phyloP scores from a whole-genome alignment of 139 green algal species.

The Desmodesmus armatus region DNA sequence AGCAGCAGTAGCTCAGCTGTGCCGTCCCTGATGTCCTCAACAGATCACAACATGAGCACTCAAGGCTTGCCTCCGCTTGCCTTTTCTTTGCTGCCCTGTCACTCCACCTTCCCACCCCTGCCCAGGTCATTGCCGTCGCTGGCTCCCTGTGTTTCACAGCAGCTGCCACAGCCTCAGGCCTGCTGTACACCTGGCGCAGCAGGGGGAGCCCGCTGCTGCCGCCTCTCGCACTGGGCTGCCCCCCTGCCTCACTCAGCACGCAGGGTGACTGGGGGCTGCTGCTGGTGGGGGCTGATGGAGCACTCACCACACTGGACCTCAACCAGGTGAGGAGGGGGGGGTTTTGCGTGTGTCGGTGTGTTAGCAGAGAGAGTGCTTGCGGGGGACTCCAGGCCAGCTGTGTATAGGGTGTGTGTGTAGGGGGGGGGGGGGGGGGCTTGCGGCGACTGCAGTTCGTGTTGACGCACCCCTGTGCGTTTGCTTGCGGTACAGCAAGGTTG shows the following conservation, averaged over 20 bases:
- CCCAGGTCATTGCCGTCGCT: slow-evolving; percentile 26
- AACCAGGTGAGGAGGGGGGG: not conserved
- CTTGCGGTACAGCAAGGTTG: no score
- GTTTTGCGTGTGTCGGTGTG: not conserved
- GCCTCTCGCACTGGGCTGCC: slow-evolving; percentile 34
- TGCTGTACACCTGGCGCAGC: slow-evolving; percentile 3
- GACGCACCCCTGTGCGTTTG: not conserved
- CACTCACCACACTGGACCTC: not conserved
- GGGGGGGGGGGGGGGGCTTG: not conserved
- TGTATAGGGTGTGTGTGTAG: not conserved
- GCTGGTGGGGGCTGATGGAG: slow-evolving; percentile 25
- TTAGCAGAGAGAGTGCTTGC: not conserved
- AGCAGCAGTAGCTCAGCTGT: no score
- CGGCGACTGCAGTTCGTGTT: not conserved
- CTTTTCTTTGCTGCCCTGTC: not conserved
- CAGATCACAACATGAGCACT: no score
- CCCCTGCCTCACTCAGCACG: not conserved
- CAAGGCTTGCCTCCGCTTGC: not conserved
- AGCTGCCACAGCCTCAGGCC: slow-evolving; percentile 8
- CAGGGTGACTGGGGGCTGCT: slow-evolving; percentile 31
- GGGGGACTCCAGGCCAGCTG: not conserved
- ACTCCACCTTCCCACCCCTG: not conserved
- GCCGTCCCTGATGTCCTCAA: not conserved
- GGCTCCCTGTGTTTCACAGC: slow-evolving; percentile 12
- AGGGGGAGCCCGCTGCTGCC: slow-evolving; percentile 26